Base-by-base conservation (phyloP, 129 eudicot species). In the Solidago caesia region DNA sequence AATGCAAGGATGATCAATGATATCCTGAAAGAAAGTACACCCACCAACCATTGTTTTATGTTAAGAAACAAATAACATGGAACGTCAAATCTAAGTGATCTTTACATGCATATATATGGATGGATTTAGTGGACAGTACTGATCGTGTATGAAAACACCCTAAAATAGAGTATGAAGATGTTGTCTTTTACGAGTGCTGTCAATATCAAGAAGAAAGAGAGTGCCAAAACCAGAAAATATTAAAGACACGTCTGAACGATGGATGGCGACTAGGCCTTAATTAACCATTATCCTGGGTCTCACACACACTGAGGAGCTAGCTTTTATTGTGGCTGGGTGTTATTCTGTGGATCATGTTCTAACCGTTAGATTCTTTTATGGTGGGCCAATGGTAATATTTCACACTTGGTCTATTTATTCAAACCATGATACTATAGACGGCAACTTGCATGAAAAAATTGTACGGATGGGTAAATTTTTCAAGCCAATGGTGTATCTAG, bases 11-110 rank as follows among this genome's bases (percentile, higher is more conserved):
- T 21, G 21, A 21, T 21, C 21, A 0, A 21, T 21, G 21, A 21
- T 21, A 11, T 80, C 83, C 4, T 82, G 80, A 8, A 82, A 63
- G 4, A 27, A 60, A 64, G 77, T 51, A 55, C 16, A 67, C 48
- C 7, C 21, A 33, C 61, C 71, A 27, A 77, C 74, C 89, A 86
- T 57, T 59, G 44, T 57, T 59, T 43, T 7, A 53, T 44, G 6
- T 11, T 6, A 66, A 14, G 60, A 80, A 43, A 61, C 71, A 62
- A 41, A 78, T 46, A 29, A 74, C 58, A 68, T 9, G 47, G 21
- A 70, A n/a, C 6, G 60, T 55, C 60, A 55, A n/a, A 55, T 55
- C 27, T 55, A n/a, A 0, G 26, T 59, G 72, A 33, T 74, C 12
- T 12, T 44, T 33, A 21, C 68, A 78, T 53, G 76, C 29, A 51